Evolutionary conservation across 2,329 filamentous ascomycete genomes (phyloP), one percentile per base, ranked within the genome.

Genomic region (Fusarium mangiferae): DNA sequence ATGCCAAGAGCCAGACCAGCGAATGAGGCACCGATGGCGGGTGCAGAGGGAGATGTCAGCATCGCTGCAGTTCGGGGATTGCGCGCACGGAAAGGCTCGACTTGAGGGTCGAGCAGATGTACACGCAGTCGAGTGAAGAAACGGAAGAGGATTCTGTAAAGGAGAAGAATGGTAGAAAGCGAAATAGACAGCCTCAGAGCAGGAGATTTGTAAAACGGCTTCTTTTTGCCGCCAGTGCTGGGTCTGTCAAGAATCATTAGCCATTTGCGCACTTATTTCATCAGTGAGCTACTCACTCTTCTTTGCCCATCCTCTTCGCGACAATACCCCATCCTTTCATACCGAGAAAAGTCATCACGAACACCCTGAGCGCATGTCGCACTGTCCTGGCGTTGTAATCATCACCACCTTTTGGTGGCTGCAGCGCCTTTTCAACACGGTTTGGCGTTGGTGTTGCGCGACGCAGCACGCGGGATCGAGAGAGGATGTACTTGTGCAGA

Each of bases 101-200:
- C 94, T 64, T 94, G 90, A n/a, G 94, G 89, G 41, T 93, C 91
- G 46, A 97, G 90, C 8, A 99, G 87, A 73, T 94, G 94, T 4
- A 89, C 87, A 54, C 96, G 92, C 48, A 98, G 85, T 35, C 94
- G 90, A 33, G 90, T 89, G 77, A 98, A 93, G 86, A 98, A 98
- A 67, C 96, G 94, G 84, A 96, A 94, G 33, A 98, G 90, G 2
- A 98, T 87, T 36, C 96, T 91, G 81, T 99, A 96, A 70, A 97
- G 90, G 48, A 98, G 90, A 26, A 98, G 88, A 72, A 98, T 94
- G 6, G 93, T 89, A 22, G 95, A 95, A 20, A 98, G 87, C 0
- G 94, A 96, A 14, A 95, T 86, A 0, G 95, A 96, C 15, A 98
- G 87, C 62, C 95, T 90, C 57, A 96, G 85, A 30, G 93, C 92